A percentile compares a stretch with the other conserved stretches of the same genome.
Evolutionary conservation across 2,329 filamentous ascomycete species (phyloP).

Genomic region (Arthrobotrys pseudoclavata): DNA sequence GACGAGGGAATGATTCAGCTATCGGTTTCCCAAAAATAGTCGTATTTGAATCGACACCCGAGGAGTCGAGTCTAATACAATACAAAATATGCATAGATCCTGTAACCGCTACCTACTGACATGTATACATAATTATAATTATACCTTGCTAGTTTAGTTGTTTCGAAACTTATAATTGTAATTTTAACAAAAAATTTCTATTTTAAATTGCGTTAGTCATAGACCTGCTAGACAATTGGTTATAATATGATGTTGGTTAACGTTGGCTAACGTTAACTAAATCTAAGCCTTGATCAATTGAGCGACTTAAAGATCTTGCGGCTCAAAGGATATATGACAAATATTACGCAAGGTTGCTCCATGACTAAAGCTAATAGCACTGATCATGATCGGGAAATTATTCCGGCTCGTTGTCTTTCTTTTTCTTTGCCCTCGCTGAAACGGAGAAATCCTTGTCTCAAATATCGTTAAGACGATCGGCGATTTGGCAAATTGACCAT

Average conservation of each 20-base stretch:
- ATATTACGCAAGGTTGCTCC: background rate
- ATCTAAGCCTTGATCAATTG: background rate
- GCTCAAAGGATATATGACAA: constrained; percentile 1
- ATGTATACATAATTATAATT: constrained; percentile 7
- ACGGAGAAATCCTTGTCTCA: background rate
- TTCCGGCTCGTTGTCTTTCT: background rate
- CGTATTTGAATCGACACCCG: background rate
- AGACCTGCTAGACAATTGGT: too few relatives aligned
- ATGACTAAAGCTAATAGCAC: background rate
- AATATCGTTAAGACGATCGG: background rate
- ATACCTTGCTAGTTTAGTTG: constrained; percentile 6
- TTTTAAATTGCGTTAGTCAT: background rate
- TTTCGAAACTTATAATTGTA: too few relatives aligned
- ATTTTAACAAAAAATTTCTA: background rate
- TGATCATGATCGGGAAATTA: constrained; percentile 1
- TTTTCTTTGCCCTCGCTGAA: background rate
- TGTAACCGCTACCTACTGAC: background rate
- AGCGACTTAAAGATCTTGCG: constrained; percentile 1
- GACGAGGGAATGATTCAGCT: constrained; percentile 18
- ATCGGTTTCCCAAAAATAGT: background rate
- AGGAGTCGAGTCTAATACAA: background rate
- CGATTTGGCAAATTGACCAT: background rate
- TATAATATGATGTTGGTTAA: too few relatives aligned
- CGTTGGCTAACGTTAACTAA: background rate
- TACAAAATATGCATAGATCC: background rate